phyloP scores from a whole-genome alignment of 192 early-diverging fungal species.

The Coemansia sp. region DNA sequence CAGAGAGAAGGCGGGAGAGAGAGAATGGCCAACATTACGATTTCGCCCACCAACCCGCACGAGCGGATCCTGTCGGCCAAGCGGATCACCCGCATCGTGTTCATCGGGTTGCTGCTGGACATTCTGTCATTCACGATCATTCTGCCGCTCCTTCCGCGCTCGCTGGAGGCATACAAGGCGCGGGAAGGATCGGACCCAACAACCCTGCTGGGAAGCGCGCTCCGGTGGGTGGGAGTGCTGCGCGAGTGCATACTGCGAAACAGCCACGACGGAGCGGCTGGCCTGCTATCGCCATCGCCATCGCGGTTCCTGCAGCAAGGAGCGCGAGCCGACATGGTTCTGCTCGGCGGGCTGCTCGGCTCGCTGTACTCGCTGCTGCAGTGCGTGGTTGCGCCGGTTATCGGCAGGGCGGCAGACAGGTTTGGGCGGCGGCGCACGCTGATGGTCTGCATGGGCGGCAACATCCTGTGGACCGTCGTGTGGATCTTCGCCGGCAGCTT shows the following conservation, averaged over 20 bases:
- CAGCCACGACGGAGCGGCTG: slow-evolving; percentile 14
- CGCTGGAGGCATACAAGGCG: slow-evolving; percentile 83
- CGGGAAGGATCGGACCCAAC: slow-evolving; percentile 45
- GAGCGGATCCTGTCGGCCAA: slow-evolving; percentile 19
- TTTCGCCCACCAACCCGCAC: not conserved
- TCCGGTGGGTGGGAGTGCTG: slow-evolving; percentile 13
- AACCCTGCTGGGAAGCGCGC: slow-evolving; percentile 43
- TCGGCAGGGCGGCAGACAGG: slow-evolving; percentile 78
- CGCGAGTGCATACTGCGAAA: slow-evolving; percentile 16
- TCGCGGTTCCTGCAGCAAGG: slow-evolving; percentile 46
- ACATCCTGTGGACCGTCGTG: slow-evolving; percentile 82
- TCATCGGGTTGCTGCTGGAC: slow-evolving; percentile 88
- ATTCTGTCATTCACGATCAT: slow-evolving; percentile 98
- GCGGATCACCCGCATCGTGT: slow-evolving; percentile 59
- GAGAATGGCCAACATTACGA: slow-evolving; percentile 2
- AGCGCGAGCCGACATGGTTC: slow-evolving; percentile 62
- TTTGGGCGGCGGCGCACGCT: slow-evolving; percentile 81
- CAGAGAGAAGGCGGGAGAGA: not conserved
- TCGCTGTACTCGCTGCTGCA: slow-evolving; percentile 94
- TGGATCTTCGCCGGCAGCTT: slow-evolving; percentile 91
- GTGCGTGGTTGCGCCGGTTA: slow-evolving; percentile 81
- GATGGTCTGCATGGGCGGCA: slow-evolving; percentile 90
- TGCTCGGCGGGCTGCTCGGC: slow-evolving; percentile 90
- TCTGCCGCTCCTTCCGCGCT: slow-evolving; percentile 88
- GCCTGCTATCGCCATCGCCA: too few species aligned